Evolutionary conservation across 257 asterid species (phyloP).

Genomic region (Rubia yunnanensis): DNA sequence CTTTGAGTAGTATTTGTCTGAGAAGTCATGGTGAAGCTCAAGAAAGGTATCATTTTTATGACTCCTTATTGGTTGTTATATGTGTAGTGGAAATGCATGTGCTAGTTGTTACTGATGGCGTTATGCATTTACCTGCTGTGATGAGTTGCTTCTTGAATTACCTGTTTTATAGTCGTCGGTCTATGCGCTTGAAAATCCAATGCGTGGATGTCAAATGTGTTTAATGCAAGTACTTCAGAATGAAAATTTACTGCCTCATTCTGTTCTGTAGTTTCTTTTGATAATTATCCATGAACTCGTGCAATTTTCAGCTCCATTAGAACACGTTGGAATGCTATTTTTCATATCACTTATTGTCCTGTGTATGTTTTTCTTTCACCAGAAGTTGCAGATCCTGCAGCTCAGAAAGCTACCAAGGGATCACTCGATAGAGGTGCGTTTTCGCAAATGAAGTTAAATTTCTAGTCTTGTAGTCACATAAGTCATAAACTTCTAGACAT

Average conservation of each 20-base stretch:
- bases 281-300: not conserved
- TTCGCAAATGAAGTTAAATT: not conserved
- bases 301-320: not conserved
- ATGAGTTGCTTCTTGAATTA: not conserved
- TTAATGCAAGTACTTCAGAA: not conserved
- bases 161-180: not conserved
- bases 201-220: not conserved
- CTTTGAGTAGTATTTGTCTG: not conserved
- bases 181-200: not conserved
- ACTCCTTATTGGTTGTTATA: not conserved
- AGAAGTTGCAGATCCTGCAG: conserved; percentile 38
- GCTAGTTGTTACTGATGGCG: not conserved
- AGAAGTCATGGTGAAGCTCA: conserved; percentile 9
- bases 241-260: not conserved
- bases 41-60: conserved; percentile 15
- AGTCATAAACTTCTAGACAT: conserved; percentile 4
- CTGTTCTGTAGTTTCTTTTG: not conserved
- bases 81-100: not conserved
- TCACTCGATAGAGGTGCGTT: conserved; percentile 66
- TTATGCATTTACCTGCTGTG: not conserved
- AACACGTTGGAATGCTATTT: not conserved
- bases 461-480: not conserved
- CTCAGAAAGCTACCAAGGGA: conserved; percentile 42
- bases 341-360: not conserved
- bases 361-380: conserved; percentile 11